phyloP scores from a whole-genome alignment of 805 yeast species.

The Komagataella pastoris region DNA sequence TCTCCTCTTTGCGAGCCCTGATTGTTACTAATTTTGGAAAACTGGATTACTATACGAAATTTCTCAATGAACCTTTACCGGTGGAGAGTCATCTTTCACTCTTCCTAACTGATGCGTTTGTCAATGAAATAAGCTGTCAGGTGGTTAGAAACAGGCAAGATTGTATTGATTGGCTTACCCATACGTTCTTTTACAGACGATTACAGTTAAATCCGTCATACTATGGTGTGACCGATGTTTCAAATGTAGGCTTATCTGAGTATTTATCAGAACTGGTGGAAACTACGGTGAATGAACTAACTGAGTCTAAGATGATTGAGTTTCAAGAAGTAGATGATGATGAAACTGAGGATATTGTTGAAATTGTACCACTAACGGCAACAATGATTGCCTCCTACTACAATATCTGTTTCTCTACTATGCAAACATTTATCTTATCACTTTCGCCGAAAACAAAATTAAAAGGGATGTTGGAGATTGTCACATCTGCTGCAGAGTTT shows the following conservation, averaged over 20 bases:
- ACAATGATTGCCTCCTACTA: conserved; percentile 69
- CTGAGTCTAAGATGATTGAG: conserved; percentile 49
- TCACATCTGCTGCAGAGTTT: conserved; percentile 62
- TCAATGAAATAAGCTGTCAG: conserved; percentile 60
- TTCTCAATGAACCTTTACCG: conserved; percentile 65
- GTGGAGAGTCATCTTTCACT: conserved; percentile 63
- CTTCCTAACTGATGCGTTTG: conserved; percentile 50
- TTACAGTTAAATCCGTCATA: conserved; percentile 75
- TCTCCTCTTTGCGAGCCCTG: conserved; percentile 23
- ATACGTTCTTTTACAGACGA: conserved; percentile 71
- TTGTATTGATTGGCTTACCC: conserved; percentile 85
- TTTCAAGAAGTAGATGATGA: conserved; percentile 21
- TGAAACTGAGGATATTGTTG: conserved; percentile 21
- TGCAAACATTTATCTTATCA: conserved; percentile 42
- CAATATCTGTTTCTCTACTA: conserved; percentile 48
- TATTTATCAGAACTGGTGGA: conserved; percentile 80
- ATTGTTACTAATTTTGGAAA: conserved; percentile 45
- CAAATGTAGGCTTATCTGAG: conserved; percentile 63
- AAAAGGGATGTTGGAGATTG: conserved; percentile 46
- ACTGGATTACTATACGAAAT: conserved; percentile 53
- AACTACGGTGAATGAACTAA: conserved; percentile 46
- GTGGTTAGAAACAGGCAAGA: conserved; percentile 62
- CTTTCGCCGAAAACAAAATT: conserved; percentile 44
- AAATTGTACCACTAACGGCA: conserved; percentile 50
- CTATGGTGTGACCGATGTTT: conserved; percentile 61